phyloP scores from a whole-genome alignment of 129 eudicot species.

The Cynara cardunculus region DNA sequence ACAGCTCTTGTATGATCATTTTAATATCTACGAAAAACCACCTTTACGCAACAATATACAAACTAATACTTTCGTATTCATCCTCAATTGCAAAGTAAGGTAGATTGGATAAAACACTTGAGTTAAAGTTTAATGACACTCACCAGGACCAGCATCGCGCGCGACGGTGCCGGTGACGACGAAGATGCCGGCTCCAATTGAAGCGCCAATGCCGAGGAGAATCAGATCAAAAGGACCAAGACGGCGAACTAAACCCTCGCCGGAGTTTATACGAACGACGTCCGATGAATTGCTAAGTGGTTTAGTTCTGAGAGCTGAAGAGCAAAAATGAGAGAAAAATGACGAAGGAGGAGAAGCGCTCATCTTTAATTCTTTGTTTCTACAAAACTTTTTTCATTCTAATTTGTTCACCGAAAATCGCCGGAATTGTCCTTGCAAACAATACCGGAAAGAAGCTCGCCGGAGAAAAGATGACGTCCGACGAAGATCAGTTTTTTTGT shows the following conservation, averaged over 20 bases:
- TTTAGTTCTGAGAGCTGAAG: constrained; percentile 74
- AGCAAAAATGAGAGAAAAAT: constrained; percentile 53
- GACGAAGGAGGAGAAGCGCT: constrained; percentile 16
- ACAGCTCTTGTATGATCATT: not conserved
- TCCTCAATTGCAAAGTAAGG: not conserved
- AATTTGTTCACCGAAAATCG: constrained; percentile 2
- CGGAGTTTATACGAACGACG: constrained; percentile 29
- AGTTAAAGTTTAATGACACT: not conserved
- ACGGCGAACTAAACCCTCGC: constrained; percentile 68
- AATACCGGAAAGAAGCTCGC: constrained; percentile 15
- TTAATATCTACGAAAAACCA: not conserved
- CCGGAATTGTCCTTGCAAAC: constrained; percentile 19
- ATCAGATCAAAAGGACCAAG: constrained; percentile 80
- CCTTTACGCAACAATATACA: not conserved
- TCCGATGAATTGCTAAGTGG: constrained; percentile 49
- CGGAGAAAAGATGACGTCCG: constrained; percentile 24
- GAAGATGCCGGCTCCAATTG: constrained; percentile 97
- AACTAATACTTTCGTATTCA: not conserved
- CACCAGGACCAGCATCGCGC: constrained; percentile 91
- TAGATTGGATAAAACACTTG: not conserved
- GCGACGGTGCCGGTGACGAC: constrained; percentile 99
- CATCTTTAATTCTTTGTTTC: constrained; percentile 11
- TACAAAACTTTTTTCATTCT: not conserved
- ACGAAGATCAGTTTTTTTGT: not conserved
- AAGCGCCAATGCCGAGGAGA: constrained; percentile 86